Conservation (phyloP, 192 early-diverging fungal genomes). For the Cladochytrium replicatum region DNA sequence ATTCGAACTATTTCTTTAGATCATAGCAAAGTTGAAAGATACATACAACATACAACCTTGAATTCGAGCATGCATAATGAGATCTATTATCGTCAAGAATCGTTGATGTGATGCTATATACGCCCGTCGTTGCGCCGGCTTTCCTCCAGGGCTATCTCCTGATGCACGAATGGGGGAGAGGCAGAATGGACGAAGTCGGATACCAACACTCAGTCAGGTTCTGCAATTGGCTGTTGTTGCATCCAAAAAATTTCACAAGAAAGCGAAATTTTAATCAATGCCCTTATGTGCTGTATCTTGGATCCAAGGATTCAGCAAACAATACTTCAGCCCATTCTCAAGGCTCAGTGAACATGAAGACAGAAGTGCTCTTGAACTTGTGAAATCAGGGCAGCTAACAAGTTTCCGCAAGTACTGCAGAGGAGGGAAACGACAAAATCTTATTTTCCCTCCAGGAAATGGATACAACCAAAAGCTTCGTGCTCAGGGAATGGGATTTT, state of each 20-base stretch:
- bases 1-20: constrained; percentile 4
- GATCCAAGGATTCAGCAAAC: constrained; percentile 23
- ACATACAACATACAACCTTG: not conserved
- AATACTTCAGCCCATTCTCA: too few species aligned
- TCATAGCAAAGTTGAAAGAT: constrained; percentile 16
- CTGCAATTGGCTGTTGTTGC: constrained; percentile 69
- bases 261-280: constrained; percentile 35
- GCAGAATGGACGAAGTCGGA: constrained; percentile 60
- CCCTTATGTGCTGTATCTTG: constrained; percentile 57
- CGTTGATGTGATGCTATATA: constrained; percentile 59
- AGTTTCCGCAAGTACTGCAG: constrained; percentile 58
- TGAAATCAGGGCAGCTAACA: constrained; percentile 51
- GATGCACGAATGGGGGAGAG: constrained; percentile 62
- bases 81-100: constrained; percentile 24
- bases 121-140: constrained; percentile 21
- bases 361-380: constrained; percentile 50
- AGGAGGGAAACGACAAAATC: not conserved
- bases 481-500: constrained; percentile 65
- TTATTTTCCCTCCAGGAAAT: constrained; percentile 34
- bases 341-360: constrained; percentile 48
- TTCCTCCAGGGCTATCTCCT: constrained; percentile 49
- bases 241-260: constrained; percentile 64
- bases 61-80: not conserved
- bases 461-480: constrained; percentile 55
- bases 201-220: constrained; percentile 57